These are phyloP conservation scores for Petunia axillaris DNA, from an alignment of 257 asterid species.

Conservation along the genomic window DNA sequence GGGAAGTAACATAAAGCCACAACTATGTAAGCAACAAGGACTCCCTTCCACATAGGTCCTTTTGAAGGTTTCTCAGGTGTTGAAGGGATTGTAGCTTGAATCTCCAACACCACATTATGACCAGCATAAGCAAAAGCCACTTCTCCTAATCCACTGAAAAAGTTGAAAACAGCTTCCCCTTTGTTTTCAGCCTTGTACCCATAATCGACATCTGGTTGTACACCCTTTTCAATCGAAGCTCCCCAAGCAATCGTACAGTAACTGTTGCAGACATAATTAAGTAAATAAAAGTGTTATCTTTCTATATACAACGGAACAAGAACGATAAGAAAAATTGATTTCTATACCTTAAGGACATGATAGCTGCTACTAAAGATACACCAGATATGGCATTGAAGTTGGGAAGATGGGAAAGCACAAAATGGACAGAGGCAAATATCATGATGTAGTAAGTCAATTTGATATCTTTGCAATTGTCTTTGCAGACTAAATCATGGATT, in stretches of 20 bases:
- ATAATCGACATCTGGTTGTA: conserved; percentile 51
- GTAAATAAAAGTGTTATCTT: not conserved
- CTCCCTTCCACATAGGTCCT: conserved; percentile 95
- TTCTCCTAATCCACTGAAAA: conserved; percentile 82
- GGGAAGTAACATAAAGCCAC: conserved; percentile 98
- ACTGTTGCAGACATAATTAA: conserved; percentile 28
- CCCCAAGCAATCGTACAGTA: conserved; percentile 58
- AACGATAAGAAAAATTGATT: not conserved
- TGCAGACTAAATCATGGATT: conserved; percentile 41
- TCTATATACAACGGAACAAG: not conserved
- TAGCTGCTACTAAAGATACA: conserved; percentile 58
- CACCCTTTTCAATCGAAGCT: conserved; percentile 50
- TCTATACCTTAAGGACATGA: conserved; percentile 51
- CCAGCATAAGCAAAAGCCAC: conserved; percentile 98
- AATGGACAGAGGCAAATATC: conserved; percentile 55
- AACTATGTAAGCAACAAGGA: conserved; percentile 75
- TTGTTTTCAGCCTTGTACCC: conserved; percentile 55
- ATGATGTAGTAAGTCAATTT: conserved; percentile 50
- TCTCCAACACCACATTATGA: conserved; percentile 90
- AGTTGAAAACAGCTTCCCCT: conserved; percentile 64
- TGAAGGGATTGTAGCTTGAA: conserved; percentile 97
- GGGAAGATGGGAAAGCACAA: conserved; percentile 57
- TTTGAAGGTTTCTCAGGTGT: conserved; percentile 94
- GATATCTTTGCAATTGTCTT: conserved; percentile 32
- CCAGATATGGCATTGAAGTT: conserved; percentile 56